phyloP scores from a whole-genome alignment of 2,329 filamentous ascomycete species.

The Coniochaeta hoffmannii region DNA sequence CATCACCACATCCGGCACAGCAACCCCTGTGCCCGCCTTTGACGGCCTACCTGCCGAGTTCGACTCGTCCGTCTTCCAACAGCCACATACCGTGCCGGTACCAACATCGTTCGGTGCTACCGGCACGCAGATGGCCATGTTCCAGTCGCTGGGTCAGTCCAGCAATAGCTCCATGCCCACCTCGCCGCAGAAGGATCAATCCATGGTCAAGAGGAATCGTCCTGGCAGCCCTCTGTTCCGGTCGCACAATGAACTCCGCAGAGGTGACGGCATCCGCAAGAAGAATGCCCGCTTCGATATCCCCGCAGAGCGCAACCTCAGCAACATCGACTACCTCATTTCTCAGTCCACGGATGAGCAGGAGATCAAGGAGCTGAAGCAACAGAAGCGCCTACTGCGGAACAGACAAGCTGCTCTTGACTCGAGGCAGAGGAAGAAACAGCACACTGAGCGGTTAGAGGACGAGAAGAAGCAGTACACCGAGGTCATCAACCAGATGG shows the following conservation, averaged over 20 bases:
- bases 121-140: slow-evolving; percentile 43
- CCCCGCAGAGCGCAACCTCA: slow-evolving; percentile 83
- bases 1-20: slow-evolving; percentile 56
- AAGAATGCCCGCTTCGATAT: slow-evolving; percentile 99
- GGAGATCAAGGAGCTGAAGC: slow-evolving; percentile 96
- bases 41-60: slow-evolving; percentile 54
- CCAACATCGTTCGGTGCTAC: slow-evolving; percentile 50
- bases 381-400: slow-evolving; percentile 88
- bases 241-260: slow-evolving; percentile 68
- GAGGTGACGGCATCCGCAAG: slow-evolving; percentile 89
- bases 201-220: slow-evolving; percentile 54
- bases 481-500: slow-evolving; percentile 65
- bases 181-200: slow-evolving; percentile 50
- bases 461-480: slow-evolving; percentile 93
- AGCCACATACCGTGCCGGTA: slow-evolving; percentile 35
- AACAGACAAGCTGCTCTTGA: slow-evolving; percentile 97
- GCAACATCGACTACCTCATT: slow-evolving; percentile 92
- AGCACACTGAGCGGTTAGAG: slow-evolving; percentile 92
- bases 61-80: slow-evolving; percentile 46
- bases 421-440: slow-evolving; percentile 95
- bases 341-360: slow-evolving; percentile 80
- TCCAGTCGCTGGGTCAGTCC: slow-evolving; percentile 36
- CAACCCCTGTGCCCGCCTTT: slow-evolving; percentile 66
- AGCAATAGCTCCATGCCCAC: slow-evolving; percentile 42
- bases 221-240: slow-evolving; percentile 62